Evolutionary conservation across 2,329 filamentous ascomycete genomes (phyloP), one percentile per base, ranked within the genome.

Genomic region (Penicillium sp.): DNA sequence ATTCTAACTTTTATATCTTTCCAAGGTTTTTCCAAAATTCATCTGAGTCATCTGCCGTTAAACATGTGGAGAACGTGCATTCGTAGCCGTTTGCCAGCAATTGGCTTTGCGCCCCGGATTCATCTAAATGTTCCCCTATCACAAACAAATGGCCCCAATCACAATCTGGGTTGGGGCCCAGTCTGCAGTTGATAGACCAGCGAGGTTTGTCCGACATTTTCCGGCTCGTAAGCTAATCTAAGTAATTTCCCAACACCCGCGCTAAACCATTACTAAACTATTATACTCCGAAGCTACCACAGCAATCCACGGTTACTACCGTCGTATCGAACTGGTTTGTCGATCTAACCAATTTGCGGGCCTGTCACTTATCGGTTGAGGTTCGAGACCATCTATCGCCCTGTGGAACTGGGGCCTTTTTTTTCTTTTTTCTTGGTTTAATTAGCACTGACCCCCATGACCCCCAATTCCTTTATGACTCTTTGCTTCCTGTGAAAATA

Each of bases 351-450:
- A 21, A 53, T 50, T 37, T 14, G 52, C 44, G 33, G 10, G 44
- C 49, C 55, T 55, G 14, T 51, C 35, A 35, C 26, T 51, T 45
- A 42, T 42, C 39, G 39, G 16, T 14, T 33, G 37, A 21, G 54
- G 56, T 55, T 62, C 62, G 59, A 65, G 62, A 64, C 64, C 57
- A 35, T 51, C 35, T 50, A 55, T 59, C 51, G 57, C 29, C 54
- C 47, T 42, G 39, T 43, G 46, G 43, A 49, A 13, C 46, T 49
- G 46, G 47, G 29, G 25, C 29, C 35, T 25, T 33, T 11, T 50
- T 54, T 53, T 57, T 44, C 50, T 57, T 56, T 55, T 29, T 44
- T 25, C 11, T 53, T 39, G 37, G 26, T 31, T 45, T 54, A 57
- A 53, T 49, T 35, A 35, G n/a, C 23, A 29, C 51, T 43, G 44